Evolutionary conservation across 2,329 filamentous ascomycete genomes (phyloP).

Genomic region (Pestalotiopsis sp.): DNA sequence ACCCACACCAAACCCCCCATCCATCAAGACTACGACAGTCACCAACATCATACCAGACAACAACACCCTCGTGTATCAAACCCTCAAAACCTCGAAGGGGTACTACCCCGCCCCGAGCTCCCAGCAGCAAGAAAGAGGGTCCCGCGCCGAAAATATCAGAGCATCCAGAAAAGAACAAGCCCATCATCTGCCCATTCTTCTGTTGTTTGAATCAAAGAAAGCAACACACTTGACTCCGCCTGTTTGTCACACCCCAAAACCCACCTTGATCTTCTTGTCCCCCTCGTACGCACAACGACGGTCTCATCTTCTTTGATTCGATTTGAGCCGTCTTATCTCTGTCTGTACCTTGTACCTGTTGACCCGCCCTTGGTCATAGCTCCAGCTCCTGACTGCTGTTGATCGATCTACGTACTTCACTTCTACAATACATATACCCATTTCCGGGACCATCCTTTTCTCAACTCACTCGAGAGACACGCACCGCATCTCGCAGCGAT

Average conservation of each 20-base stretch:
- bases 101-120: conserved; percentile 1
- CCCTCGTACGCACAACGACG: conserved; percentile 1
- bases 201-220: neutral
- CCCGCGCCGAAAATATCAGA: conserved; percentile 2
- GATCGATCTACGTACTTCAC: neutral
- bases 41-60: neutral
- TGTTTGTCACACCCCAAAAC: conserved; percentile 5
- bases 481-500: conserved; percentile 1
- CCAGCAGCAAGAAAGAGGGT: neutral
- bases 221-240: neutral
- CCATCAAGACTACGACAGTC: neutral
- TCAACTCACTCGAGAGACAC: conserved; percentile 8
- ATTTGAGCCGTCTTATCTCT: conserved; percentile 1
- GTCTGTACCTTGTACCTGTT: neutral
- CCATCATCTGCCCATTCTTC: conserved; percentile 1
- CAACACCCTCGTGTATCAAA: neutral
- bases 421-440: neutral
- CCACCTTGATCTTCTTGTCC: neutral
- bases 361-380: neutral
- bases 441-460: neutral
- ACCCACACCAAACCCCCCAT: neutral
- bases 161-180: neutral
- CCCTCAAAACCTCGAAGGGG: conserved; percentile 1
- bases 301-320: neutral
- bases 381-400: neutral